Conservation (phyloP, 2,329 filamentous ascomycete species). For the Fusarium sp. region DNA sequence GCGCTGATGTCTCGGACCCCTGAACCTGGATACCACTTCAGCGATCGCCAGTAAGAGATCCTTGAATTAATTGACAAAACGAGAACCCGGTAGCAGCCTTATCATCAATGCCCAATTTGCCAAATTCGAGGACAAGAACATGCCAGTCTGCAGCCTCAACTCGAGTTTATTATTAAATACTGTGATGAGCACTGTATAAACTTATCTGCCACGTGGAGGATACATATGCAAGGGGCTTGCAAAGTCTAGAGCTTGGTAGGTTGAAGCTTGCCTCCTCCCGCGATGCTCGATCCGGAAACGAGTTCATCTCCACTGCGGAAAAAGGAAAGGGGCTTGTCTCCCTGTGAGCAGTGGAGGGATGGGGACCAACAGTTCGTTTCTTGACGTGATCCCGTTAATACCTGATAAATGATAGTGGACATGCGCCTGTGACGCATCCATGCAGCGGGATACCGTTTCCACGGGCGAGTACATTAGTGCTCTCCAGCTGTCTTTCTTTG, state of each 20-base stretch:
- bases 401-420: not conserved
- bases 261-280: not conserved
- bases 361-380: not conserved
- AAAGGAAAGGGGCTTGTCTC: not conserved
- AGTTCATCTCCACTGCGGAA: conserved; percentile 4
- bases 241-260: conserved; percentile 2
- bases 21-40: not conserved
- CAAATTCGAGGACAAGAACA: not conserved
- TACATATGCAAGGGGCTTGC: conserved; percentile 34
- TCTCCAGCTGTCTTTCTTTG: not conserved
- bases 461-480: not conserved
- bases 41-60: not conserved
- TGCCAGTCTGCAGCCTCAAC: not conserved
- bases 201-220: conserved; percentile 40
- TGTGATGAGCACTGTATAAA: conserved; percentile 6
- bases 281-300: conserved; percentile 17
- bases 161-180: not conserved
- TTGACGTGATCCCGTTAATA: not conserved
- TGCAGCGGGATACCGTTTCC: not conserved
- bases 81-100: not conserved
- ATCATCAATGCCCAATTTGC: not conserved
- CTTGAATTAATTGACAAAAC: not conserved
- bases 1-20: conserved; percentile 35
- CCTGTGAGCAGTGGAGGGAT: not conserved
- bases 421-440: not conserved